These are phyloP conservation scores for Apiotrichum porosum DNA, from an alignment of 1,284 basidiomycete species.

Conservation along the genomic window DNA sequence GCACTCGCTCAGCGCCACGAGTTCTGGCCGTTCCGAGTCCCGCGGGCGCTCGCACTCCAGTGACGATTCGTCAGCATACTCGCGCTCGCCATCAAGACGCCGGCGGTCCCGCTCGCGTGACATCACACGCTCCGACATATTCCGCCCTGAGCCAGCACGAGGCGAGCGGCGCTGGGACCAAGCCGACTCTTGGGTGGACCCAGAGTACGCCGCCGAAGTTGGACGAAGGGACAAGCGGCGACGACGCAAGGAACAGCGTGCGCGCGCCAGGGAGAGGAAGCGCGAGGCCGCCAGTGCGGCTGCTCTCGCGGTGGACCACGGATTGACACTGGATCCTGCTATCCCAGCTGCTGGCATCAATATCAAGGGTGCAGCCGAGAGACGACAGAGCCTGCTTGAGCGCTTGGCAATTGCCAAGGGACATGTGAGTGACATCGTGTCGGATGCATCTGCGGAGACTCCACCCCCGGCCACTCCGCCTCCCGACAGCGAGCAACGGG, in stretches of 20 bases:
- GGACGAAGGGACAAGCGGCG: neutral
- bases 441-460: too few species aligned
- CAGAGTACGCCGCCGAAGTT: constrained; percentile 21
- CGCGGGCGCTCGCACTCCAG: neutral
- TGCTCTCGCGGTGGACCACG: too few species aligned
- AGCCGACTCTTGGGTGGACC: constrained; percentile 43
- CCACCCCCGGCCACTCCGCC: neutral
- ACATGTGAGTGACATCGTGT: neutral
- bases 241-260: constrained; percentile 2
- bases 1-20: neutral
- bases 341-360: constrained; percentile 7
- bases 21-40: neutral
- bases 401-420: constrained; percentile 10
- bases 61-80: constrained; percentile 1
- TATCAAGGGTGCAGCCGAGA: constrained; percentile 14
- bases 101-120: constrained; percentile 7
- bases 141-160: constrained; percentile 21
- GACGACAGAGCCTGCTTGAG: constrained; percentile 15
- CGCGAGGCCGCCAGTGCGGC: neutral
- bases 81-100: constrained; percentile 3
- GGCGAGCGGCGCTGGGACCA: constrained; percentile 36
- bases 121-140: constrained; percentile 23
- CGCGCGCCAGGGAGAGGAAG: neutral
- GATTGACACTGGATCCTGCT: neutral
- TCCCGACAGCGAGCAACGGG: constrained; percentile 5